These are phyloP conservation scores for Fusarium dlaminii DNA, from an alignment of 2,329 filamentous ascomycete genomes.

Conservation along the genomic window DNA sequence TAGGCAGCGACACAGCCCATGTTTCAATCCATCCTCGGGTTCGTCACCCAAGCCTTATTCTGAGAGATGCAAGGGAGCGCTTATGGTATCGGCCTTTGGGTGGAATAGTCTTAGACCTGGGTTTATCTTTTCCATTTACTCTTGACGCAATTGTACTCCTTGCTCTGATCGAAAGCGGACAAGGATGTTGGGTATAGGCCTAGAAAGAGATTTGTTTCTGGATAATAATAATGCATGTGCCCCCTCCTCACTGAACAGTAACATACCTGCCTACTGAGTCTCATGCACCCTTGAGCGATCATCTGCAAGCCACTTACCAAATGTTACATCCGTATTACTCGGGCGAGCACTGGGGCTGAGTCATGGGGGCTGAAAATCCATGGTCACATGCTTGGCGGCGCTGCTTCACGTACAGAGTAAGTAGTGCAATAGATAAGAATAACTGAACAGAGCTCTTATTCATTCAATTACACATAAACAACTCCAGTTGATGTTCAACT, in stretches of 20 bases:
- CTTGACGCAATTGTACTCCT: too few relatives aligned
- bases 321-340: too few relatives aligned
- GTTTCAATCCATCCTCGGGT: neutral
- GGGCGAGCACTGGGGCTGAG: neutral
- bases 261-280: too few relatives aligned
- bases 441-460: neutral
- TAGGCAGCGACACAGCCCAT: neutral
- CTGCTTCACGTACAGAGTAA: neutral
- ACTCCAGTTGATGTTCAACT: accelerated
- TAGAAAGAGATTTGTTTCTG: too few relatives aligned
- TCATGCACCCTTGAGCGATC: neutral
- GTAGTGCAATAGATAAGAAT: neutral
- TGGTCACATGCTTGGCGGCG: neutral
- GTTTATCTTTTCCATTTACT: accelerated
- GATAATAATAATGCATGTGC: accelerated
- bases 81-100: accelerated
- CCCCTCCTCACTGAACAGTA: neutral
- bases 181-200: neutral
- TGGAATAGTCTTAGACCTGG: accelerated
- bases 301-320: neutral
- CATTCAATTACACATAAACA: accelerated
- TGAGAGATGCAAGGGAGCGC: neutral
- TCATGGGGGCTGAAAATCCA: neutral
- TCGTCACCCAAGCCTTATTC: neutral
- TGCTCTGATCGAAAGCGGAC: too few relatives aligned